Evolutionary conservation across 148 eudicot species (phyloP), one percentile per base, ranked within the genome.

Genomic region (Heliamphora exappendiculata): DNA sequence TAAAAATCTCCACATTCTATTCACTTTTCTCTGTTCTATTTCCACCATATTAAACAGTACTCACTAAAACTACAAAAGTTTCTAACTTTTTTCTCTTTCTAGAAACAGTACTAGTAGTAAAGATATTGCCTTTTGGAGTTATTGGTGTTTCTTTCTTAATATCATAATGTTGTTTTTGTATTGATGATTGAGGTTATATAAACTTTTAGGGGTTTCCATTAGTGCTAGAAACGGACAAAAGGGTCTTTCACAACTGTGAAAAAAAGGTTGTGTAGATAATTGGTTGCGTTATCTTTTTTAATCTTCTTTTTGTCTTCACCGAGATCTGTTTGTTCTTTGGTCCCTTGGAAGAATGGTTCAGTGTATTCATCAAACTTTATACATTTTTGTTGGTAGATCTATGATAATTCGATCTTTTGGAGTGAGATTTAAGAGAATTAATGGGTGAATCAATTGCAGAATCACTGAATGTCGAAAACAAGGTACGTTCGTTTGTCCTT

Each of bases 371-470:
- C 47, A 62, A 50, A 26, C 51, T 37, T 4, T 72, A 60, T 67
- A 47, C 47, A 54, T 39, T 47, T 55, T 63, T 70, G 13, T 3
- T 67, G 80, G 66, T 78, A 26, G 51, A n/a, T 65, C 16, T 80
- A 67, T 70, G 82, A 76, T 78, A 60, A 49, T 49, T 63, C 76
- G 53, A 45, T 67, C 76, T 50, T 76, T 84, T 80, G 82, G 70
- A 78, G 75, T n/a, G 75, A 75, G 79, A 68, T 78, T 78, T 73
- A 67, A 73, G 78, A 72, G 47, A 81, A 81, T 72, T 82, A 51
- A 86, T 88, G 89, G 92, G 92, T 84, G 89, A 88, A 85, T 89
- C 97, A 67, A 54, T 85, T 71, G 84, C 84, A 57, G 91, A 89
- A 81, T 42, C 83, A 81, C 86, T 82, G 14, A 63, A 76, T 72